Conservation (phyloP, 768 basidiomycete species). For the Mycena leptocephala region DNA sequence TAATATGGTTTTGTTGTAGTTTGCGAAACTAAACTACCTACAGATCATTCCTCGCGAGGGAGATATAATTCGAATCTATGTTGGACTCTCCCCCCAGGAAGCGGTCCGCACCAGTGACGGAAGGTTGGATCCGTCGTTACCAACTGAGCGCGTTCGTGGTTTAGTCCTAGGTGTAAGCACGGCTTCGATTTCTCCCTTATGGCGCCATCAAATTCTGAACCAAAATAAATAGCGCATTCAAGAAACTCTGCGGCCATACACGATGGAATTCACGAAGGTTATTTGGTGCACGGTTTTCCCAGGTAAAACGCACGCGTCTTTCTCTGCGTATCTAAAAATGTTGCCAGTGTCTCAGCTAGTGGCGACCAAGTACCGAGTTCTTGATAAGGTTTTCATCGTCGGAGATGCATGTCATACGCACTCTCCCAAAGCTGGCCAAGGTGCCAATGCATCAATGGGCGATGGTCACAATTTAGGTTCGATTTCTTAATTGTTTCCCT, state of each 20-base stretch:
- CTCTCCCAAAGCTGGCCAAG: constrained; percentile 47
- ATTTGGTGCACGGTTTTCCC: constrained; percentile 38
- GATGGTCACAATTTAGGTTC: constrained; percentile 41
- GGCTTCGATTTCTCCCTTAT: no score
- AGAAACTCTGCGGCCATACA: no score
- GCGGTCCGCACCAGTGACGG: no score
- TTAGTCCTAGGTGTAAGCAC: no score
- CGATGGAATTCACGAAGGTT: constrained; percentile 32
- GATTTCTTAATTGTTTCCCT: not conserved
- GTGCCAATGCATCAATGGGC: constrained; percentile 43
- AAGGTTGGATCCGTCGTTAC: no score
- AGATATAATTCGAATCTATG: no score
- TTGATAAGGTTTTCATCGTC: constrained; percentile 39
- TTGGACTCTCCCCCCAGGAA: no score
- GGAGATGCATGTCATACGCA: constrained; percentile 46
- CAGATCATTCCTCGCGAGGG: constrained; percentile 34
- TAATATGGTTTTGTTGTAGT: no score
- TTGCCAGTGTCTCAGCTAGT: constrained; percentile 37
- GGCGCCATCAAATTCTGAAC: constrained; percentile 7
- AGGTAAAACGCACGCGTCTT: constrained; percentile 4
- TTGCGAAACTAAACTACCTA: no score
- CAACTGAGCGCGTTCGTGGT: no score
- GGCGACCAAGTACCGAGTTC: constrained; percentile 32
- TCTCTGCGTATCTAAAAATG: not conserved
- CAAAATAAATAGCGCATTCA: no score